Conservation (phyloP, 2,329 filamentous ascomycete species). For the Pleurostoma richardsiae region DNA sequence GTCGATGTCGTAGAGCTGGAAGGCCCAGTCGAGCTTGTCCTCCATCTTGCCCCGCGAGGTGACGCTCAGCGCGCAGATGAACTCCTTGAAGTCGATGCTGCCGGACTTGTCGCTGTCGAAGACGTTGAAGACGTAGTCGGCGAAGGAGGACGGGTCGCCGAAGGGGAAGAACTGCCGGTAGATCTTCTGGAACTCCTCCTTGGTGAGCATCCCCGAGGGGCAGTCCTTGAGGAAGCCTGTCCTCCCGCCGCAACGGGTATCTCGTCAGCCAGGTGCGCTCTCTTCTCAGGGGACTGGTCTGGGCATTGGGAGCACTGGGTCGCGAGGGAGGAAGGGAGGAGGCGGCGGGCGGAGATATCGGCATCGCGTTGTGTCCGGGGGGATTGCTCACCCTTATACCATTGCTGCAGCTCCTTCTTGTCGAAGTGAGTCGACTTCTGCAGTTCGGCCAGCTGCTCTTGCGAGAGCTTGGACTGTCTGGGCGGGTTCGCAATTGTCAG, state of each 20-base stretch:
- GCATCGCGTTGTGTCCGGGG: not conserved
- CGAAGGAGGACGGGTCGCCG: conserved; percentile 93
- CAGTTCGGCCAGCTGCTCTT: conserved; percentile 90
- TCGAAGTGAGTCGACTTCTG: conserved; percentile 98
- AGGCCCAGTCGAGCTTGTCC: conserved; percentile 98
- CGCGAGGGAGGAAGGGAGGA: not conserved
- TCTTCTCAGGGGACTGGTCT: too few species aligned
- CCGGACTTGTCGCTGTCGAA: conserved; percentile 97
- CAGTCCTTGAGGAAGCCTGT: conserved; percentile 97
- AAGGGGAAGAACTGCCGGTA: conserved; percentile 99
- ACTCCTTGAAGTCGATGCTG: conserved; percentile 98
- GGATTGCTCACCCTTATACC: conserved; percentile 85
- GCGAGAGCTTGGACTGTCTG: conserved; percentile 97
- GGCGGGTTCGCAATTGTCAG: not conserved
- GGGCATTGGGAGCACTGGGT: not conserved
- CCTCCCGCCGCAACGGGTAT: not conserved
- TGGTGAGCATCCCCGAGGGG: conserved; percentile 92
- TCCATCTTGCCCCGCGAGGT: conserved; percentile 98
- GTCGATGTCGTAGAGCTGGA: conserved; percentile 98
- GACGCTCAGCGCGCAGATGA: conserved; percentile 96
- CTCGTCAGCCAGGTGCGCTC: too few species aligned
- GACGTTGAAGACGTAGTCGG: conserved; percentile 98
- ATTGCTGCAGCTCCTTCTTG: conserved; percentile 99
- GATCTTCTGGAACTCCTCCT: conserved; percentile 99
- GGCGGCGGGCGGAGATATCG: not conserved